Evolutionary conservation across 768 basidiomycete species (phyloP).

Genomic region (Leccinum obscurum): DNA sequence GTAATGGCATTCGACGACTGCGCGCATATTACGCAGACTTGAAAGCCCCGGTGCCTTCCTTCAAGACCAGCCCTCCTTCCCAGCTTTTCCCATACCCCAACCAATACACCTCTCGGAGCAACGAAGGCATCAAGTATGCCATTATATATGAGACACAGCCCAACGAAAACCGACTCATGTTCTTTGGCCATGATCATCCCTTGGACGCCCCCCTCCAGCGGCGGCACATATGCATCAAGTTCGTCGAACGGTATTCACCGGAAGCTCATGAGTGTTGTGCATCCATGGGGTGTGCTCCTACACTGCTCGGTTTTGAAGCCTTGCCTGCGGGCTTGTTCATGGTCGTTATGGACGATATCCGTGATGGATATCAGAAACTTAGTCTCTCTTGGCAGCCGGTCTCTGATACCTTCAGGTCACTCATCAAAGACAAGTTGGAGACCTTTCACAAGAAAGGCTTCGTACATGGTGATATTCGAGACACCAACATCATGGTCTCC

Average conservation of each 20-base stretch:
- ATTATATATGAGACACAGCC: too few species aligned
- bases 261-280: slow-evolving; percentile 28
- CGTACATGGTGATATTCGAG: background rate
- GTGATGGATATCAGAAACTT: background rate
- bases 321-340: slow-evolving; percentile 34
- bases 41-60: background rate
- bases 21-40: slow-evolving; percentile 22
- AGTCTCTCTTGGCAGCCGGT: too few species aligned
- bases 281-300: slow-evolving; percentile 26
- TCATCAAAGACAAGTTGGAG: background rate
- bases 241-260: slow-evolving; percentile 23
- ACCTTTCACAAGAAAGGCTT: background rate
- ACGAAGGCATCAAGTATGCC: slow-evolving; percentile 3
- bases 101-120: slow-evolving; percentile 11
- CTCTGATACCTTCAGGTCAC: background rate
- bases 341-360: slow-evolving; percentile 33
- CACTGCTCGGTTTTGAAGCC: slow-evolving; percentile 24
- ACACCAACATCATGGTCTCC: background rate
- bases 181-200: slow-evolving; percentile 5
- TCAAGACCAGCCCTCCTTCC: background rate
- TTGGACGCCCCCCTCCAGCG: background rate
- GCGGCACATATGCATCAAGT: slow-evolving; percentile 31
- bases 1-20: background rate
- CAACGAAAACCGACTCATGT: slow-evolving; percentile 7
- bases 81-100: slow-evolving; percentile 9